Percentiles rank a stretch among this genome's conserved stretches.
These are phyloP conservation scores for Physcomitrellopsis africana DNA, from an alignment of 225 moss, liverwort and hornwort genomes.

Conservation along the genomic window DNA sequence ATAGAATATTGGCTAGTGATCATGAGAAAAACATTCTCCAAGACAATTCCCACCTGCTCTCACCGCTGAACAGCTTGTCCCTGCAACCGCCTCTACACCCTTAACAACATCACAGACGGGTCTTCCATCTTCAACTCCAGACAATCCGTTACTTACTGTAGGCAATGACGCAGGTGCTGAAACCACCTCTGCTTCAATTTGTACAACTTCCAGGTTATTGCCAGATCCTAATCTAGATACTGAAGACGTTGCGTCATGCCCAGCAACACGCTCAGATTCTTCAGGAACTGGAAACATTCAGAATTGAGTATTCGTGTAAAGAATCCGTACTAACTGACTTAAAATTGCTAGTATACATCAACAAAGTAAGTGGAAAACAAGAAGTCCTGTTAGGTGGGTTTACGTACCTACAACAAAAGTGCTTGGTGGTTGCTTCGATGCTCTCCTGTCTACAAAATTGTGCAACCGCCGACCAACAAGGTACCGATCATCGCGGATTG, in stretches of 20 bases:
- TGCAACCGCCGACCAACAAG: constrained; percentile 65
- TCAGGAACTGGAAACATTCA: not conserved
- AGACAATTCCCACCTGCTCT: too few relatives aligned
- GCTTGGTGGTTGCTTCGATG: not conserved
- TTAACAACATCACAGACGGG: not conserved
- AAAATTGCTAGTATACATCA: not conserved
- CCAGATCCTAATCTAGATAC: not conserved
- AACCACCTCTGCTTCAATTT: too few relatives aligned
- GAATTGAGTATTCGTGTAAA: not conserved
- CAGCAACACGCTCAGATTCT: not conserved
- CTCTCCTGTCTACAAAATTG: constrained; percentile 55
- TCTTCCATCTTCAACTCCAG: not conserved
- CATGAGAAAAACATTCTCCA: not conserved
- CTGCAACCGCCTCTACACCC: not conserved
- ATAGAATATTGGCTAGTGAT: not conserved
- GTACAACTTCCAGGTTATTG: not conserved
- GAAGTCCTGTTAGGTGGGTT: too few relatives aligned
- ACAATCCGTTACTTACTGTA: not conserved
- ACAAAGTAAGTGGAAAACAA: too few relatives aligned
- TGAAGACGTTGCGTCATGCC: not conserved
- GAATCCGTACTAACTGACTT: not conserved
- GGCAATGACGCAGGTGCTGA: not conserved
- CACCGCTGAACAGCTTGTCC: not conserved
- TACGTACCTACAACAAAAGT: not conserved
- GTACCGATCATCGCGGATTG: constrained; percentile 66